Evolutionary conservation across 2,329 filamentous ascomycete species (phyloP).

Genomic region (Paecilomyces sp.): DNA sequence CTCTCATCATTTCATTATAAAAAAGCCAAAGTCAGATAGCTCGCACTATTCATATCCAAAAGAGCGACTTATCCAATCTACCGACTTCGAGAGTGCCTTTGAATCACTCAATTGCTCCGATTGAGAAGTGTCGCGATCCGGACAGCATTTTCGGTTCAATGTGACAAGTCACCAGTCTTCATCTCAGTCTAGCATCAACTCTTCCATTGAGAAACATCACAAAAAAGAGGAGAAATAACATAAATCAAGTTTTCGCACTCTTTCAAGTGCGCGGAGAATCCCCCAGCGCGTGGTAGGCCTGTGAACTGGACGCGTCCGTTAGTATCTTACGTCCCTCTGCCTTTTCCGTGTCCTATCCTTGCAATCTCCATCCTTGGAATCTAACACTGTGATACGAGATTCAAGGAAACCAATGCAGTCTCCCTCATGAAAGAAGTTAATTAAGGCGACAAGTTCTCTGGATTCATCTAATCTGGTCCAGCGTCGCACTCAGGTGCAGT

Average conservation of each 20-base stretch:
- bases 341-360: neutral
- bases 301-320: neutral
- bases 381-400: neutral
- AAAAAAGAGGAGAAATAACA: neutral
- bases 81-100: neutral
- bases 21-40: neutral
- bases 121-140: neutral
- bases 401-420: neutral
- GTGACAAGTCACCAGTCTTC: neutral
- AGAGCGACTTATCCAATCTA: neutral
- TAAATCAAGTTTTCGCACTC: too few species aligned
- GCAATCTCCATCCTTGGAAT: neutral
- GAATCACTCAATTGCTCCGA: neutral
- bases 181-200: neutral
- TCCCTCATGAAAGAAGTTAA: neutral
- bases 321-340: neutral
- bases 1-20: neutral
- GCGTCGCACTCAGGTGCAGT: neutral
- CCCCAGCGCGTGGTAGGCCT: neutral
- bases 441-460: neutral
- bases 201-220: neutral
- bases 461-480: neutral
- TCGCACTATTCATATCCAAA: neutral
- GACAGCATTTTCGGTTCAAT: neutral
- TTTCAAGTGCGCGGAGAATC: neutral